Evolutionary conservation across 139 green algal species (phyloP), one percentile per base, ranked within the genome.

Genomic region (Picochlorum sp.): DNA sequence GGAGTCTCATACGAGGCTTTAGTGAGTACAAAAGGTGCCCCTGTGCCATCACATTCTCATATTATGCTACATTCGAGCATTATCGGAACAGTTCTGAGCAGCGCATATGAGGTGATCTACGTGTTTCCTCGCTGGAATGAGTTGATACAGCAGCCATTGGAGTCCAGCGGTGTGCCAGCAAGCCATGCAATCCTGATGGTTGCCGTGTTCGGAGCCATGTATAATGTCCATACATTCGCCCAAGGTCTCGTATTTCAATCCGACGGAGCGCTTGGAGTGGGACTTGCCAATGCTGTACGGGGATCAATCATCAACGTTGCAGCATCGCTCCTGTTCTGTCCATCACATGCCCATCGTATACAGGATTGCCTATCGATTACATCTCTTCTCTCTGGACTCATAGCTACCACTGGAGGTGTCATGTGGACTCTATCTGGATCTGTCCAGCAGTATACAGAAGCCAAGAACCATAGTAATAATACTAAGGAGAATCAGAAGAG

Each of bases 171-270:
- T 14, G 57, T 60, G 7, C 10, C 60, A 6, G 26, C 28, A 3
- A 34, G 37, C 28, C 15, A 64, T 18, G 47, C 63, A 16, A 14
- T 68, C 4, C 21, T 21, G 15, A 51, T 76, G 31, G 49, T 81
- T 23, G 47, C 52, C 7, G 8, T 60, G 0, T 81, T 81, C 70
- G 72, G 62, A 1, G 45, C 23, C 45, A 18, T 69, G 16, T 81
- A 73, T 31, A 80, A 82, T 63, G 20, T 81, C 16, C 75, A 82
- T 57, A 80, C 73, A 62, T 68, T 72, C 11, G 68, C 21, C 15
- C 75, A 81, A 63, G 57, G 45, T 2, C 49, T 71, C 13, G 76
- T 82, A 16, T 78, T 76, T 58, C 58, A 59, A 38, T 67, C 34
- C 1, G 67, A 78, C 9, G 76, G 76, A 2, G 76, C 76, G 23